Conservation (phyloP, 805 yeast species). For the Cyberlindnera japonica region DNA sequence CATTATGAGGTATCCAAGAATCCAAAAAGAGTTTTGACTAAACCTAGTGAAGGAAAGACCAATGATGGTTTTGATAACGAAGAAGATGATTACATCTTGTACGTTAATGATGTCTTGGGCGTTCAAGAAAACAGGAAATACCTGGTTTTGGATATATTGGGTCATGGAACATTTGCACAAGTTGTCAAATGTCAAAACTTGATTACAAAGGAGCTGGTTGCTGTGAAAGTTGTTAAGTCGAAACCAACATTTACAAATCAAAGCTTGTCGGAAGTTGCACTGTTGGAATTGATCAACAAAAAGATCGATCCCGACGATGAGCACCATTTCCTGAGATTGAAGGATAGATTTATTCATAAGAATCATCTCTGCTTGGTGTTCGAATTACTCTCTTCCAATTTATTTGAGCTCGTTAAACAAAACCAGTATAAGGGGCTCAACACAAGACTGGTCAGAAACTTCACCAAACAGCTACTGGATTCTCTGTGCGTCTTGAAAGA, state of each 20-base stretch:
- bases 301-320: slow-evolving; percentile 66
- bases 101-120: slow-evolving; percentile 92
- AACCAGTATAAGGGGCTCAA: slow-evolving; percentile 90
- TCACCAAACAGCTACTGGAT: slow-evolving; percentile 78
- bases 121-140: slow-evolving; percentile 80
- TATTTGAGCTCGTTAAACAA: slow-evolving; percentile 87
- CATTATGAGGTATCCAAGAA: slow-evolving; percentile 80
- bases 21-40: slow-evolving; percentile 89
- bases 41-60: slow-evolving; percentile 78
- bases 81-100: slow-evolving; percentile 85
- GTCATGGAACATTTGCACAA: slow-evolving; percentile 98
- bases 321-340: slow-evolving; percentile 70
- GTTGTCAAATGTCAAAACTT: slow-evolving; percentile 88
- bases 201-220: slow-evolving; percentile 71
- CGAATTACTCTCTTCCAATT: slow-evolving; percentile 81
- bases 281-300: slow-evolving; percentile 75
- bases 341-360: slow-evolving; percentile 88
- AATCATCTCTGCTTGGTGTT: slow-evolving; percentile 91
- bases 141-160: slow-evolving; percentile 83
- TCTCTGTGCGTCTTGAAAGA: slow-evolving; percentile 77
- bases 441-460: slow-evolving; percentile 70
- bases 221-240: slow-evolving; percentile 91
- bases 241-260: slow-evolving; percentile 90
- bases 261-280: slow-evolving; percentile 83
- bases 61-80: slow-evolving; percentile 87